Percentiles rank a stretch among this genome's conserved stretches.
Evolutionary conservation across 306 rosid species (phyloP).

Genomic region (Lathyrus tuberosus): DNA sequence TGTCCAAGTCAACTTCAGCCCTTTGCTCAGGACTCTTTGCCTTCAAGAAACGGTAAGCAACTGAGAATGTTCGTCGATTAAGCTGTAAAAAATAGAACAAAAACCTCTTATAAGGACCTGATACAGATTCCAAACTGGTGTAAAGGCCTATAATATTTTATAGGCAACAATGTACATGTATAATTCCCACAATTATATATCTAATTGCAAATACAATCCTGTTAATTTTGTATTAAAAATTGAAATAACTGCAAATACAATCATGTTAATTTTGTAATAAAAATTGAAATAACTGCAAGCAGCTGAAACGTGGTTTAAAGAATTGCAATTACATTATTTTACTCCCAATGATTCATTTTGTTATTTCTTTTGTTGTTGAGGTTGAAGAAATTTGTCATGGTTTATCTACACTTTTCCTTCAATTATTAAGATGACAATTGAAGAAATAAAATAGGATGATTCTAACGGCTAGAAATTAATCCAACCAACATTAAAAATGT

Average conservation of each 20-base stretch:
- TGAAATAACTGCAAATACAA: too few relatives aligned
- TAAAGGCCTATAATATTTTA: not conserved
- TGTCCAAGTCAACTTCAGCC: conserved; percentile 97
- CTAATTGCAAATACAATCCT: too few relatives aligned
- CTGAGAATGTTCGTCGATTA: conserved; percentile 60
- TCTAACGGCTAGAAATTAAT: too few relatives aligned
- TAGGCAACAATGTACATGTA: too few relatives aligned
- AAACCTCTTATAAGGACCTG: conserved; percentile 3
- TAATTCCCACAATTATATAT: too few relatives aligned
- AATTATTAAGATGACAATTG: too few relatives aligned
- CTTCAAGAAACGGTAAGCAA: conserved; percentile 80
- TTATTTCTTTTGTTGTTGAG: not conserved
- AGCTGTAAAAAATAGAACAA: conserved; percentile 52
- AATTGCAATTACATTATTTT: not conserved
- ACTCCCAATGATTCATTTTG: not conserved
- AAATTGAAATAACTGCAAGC: too few relatives aligned
- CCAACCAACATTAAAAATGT: too few relatives aligned
- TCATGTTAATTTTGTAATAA: not conserved
- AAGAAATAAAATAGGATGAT: too few relatives aligned
- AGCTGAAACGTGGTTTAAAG: too few relatives aligned
- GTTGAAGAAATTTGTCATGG: not conserved
- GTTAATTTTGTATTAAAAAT: too few relatives aligned
- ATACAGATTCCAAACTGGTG: conserved; percentile 7
- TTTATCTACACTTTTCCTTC: conserved; percentile 11
- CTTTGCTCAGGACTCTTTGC: conserved; percentile 96